Evolutionary conservation across 768 basidiomycete genomes (phyloP), one percentile per base, ranked within the genome.

Genomic region (Termitomyces eurrhizus): DNA sequence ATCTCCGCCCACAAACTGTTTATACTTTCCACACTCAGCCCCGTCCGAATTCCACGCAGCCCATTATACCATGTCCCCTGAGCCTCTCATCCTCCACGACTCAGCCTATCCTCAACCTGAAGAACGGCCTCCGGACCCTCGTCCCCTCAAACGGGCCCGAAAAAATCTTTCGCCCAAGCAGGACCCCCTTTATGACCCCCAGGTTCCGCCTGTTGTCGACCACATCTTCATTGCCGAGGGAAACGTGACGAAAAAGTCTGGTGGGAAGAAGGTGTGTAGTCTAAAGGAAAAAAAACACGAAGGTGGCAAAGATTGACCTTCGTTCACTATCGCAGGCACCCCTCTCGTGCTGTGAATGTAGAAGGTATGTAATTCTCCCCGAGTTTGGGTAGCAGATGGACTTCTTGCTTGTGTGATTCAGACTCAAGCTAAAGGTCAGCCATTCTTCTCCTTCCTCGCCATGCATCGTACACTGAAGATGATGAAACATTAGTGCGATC

Each of bases 271-370:
- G 76, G 80, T 82, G 51, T 49, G 72, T 68, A 53, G 50, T 18
- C 9, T 55, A 59, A 16, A 46, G 58, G 46, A 50, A 53, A 55
- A 42, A 26, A 55, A 14, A 33, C 29, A 9, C 42, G 18, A 44
- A 37, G n/a, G 32, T 9, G 32, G 3, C 44, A 54, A 44, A 62
- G 63, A 9, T 42, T 52, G 51, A 62, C 21, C 35, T 49, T 56
- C 7, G 33, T 14, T 52, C 13, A 52, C 42, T 53, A 24, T 56
- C 50, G 4, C 52, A 83, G 80, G 73, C 81, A 39, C 83, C 84
- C 29, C 72, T 86, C 24, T 86, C 84, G 0, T 87, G 85, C 61
- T 84, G 84, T 64, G 85, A 86, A 72, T 87, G 85, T 68, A 74
- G 85, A 65, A 77, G 85, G 83, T 80, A 63, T 66, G 78, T 65